Conservation (phyloP, 768 basidiomycete species). For the Psilocybe subaeruginosa region DNA sequence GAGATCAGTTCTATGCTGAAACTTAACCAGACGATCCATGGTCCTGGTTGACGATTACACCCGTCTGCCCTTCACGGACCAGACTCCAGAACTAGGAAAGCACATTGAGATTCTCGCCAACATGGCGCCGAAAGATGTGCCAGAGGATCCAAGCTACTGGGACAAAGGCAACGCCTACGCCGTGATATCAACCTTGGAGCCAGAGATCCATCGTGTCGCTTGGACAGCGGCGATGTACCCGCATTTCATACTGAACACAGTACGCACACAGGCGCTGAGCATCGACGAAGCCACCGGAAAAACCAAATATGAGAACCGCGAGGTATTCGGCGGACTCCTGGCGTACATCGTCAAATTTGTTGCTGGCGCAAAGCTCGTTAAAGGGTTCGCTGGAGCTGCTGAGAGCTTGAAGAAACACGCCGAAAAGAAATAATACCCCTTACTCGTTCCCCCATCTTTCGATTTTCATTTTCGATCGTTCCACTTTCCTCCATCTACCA, state of each 20-base stretch:
- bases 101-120: conserved; percentile 56
- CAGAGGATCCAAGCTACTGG: conserved; percentile 43
- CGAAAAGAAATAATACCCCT: conserved; percentile 31
- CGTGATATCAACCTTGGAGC: conserved; percentile 52
- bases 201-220: conserved; percentile 54
- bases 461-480: background rate
- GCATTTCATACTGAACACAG: conserved; percentile 49
- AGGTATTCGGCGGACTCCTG: conserved; percentile 58
- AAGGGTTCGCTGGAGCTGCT: conserved; percentile 57
- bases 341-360: conserved; percentile 57
- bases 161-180: conserved; percentile 44
- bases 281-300: conserved; percentile 49
- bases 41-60: conserved; percentile 41
- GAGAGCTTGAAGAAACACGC: conserved; percentile 56
- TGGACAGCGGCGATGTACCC: conserved; percentile 52
- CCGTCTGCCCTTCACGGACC: conserved; percentile 44
- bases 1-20: background rate
- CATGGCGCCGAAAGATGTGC: conserved; percentile 53
- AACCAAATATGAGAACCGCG: conserved; percentile 67
- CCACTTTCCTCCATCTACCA: background rate
- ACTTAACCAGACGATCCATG: conserved; percentile 47
- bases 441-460: background rate
- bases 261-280: conserved; percentile 68
- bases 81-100: conserved; percentile 51
- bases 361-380: conserved; percentile 41